Conservation (phyloP, 2,329 filamentous ascomycete genomes). For the Geosmithia flava region DNA sequence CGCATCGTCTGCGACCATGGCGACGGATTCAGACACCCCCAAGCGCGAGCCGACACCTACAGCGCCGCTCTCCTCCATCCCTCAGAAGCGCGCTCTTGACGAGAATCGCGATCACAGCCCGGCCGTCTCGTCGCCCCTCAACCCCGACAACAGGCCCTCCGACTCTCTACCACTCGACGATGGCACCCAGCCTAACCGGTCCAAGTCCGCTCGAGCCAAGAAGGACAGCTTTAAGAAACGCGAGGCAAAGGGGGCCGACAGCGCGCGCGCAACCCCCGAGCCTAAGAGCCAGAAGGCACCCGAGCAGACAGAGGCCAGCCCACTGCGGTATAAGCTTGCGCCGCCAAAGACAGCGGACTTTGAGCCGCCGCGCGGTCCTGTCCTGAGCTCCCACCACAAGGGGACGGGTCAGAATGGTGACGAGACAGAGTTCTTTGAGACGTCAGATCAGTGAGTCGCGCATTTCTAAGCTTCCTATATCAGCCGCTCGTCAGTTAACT, state of each 20-base stretch:
- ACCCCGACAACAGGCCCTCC: slow-evolving; percentile 43
- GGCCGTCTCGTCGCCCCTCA: slow-evolving; percentile 61
- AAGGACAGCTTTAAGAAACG: slow-evolving; percentile 59
- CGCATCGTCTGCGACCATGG: slow-evolving; percentile 12
- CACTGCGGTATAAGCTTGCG: slow-evolving; percentile 51
- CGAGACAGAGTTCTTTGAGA: slow-evolving; percentile 46
- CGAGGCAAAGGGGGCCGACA: slow-evolving; percentile 41
- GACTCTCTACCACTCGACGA: slow-evolving; percentile 30
- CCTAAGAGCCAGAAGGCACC: slow-evolving; percentile 29
- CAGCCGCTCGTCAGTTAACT: not conserved
- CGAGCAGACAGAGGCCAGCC: slow-evolving; percentile 31
- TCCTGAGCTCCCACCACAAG: slow-evolving; percentile 42
- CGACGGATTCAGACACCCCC: slow-evolving; percentile 21
- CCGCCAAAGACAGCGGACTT: slow-evolving; percentile 51
- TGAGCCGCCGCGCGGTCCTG: slow-evolving; percentile 42
- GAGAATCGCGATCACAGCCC: slow-evolving; percentile 62
- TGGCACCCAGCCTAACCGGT: slow-evolving; percentile 20
- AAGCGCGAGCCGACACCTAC: slow-evolving; percentile 28
- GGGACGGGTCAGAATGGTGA: slow-evolving; percentile 35
- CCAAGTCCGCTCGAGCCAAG: slow-evolving; percentile 37
- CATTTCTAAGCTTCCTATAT: not conserved
- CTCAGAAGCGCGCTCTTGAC: slow-evolving; percentile 54
- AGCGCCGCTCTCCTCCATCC: slow-evolving; percentile 32
- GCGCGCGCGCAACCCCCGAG: slow-evolving; percentile 44
- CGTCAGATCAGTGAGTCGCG: slow-evolving; percentile 47